Base-by-base conservation (phyloP, 2,329 filamentous ascomycete species). In the Pezizomycotina sp. region DNA sequence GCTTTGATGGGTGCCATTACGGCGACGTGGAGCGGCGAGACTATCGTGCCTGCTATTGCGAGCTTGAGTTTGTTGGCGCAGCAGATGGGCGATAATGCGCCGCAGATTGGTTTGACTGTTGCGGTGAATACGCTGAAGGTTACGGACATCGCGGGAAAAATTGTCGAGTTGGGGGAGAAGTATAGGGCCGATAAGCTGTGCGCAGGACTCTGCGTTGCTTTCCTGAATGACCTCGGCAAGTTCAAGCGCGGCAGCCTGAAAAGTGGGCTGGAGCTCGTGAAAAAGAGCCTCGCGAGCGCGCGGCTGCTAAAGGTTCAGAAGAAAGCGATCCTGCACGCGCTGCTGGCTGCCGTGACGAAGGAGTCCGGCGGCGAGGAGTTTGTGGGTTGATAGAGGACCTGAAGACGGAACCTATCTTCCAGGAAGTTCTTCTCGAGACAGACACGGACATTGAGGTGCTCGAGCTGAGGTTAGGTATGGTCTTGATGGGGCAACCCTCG, bases 1-100 rank as follows among this genome's bases (percentile, higher is more conserved):
- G 74, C 76, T 1, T 67, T 98, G 52, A 92, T 95, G 82, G 80
- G 92, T 51, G 81, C 84, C 45, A 70, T 92, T 21, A 75, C 78
- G 6, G 61, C 67, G 18, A 80, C 78, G 6, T 91, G 82, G 74
- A 77, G 72, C 2, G 59, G 64, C 27, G 75, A 83, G 42, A 91
- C 79, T 1, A 58, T 76, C 2, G 66, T 71, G 12, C 71, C 79
- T 10, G 83, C 75, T 7, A 64, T 93, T 1, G 72, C 81, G 8
- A 91, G 80, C 52, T 60, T 95, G 34, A 74, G 79, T 3, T 73
- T 92, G 13, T 62, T 95, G 26, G 77, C 81, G 1, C 79, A 92
- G 53, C 76, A 83, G 56, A 74, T 80, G 53, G 72, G 72, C 3
- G 68, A 73, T 3, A 69, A 72, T 43, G 42, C 45, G 23, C 34